Evolutionary conservation across 768 basidiomycete species (phyloP), one percentile per base, ranked within the genome.

Genomic region (Postia placenta): DNA sequence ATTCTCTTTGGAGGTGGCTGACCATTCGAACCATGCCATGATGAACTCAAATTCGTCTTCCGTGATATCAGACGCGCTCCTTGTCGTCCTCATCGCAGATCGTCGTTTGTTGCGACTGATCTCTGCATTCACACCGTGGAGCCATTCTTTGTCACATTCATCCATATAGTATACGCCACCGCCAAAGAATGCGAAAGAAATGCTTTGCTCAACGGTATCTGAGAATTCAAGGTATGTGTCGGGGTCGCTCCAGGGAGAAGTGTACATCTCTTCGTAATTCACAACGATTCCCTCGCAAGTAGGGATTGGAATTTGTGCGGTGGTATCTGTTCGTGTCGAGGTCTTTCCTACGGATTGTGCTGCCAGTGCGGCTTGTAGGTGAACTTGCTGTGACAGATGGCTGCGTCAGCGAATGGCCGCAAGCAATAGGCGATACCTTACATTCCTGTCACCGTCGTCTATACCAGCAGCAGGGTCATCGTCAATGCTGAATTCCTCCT

Each of bases 21-120:
- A 85, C 75, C 61, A 87, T 72, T 99, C 96, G 59, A 95, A 85
- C 42, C 97, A 64, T 19, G 91, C 91, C 92, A 97, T 95, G 50
- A 95, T 81, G 54, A 93, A 75, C 65, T 99, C 96, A 54, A 97
- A 95, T 58, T 92, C 86, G 57, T 96, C 92, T 60, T 96, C 94
- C 49, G 98, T 85, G 47, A 74, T 67, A 19, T 83, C 58, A 7
- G 81, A 76, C 48, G 0, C 85, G 83, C 48, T 89, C 89, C 64
- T 90, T 92, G 48, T 86, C 89, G 59, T 87, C 92, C 6, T 81
- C 81, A 66, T 92, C 23, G 83, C 76, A 60, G 83, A 86, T 38
- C 79, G 70, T 27, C 78, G 30, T 7, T 15, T 15, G 15, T 33
- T 33, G 30, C 7, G 30, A 33, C 71, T 15, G 84, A 81, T 3